These are phyloP conservation scores for Phytophthora pisi DNA, from an alignment of 352 stramenopile species.

Conservation along the genomic window DNA sequence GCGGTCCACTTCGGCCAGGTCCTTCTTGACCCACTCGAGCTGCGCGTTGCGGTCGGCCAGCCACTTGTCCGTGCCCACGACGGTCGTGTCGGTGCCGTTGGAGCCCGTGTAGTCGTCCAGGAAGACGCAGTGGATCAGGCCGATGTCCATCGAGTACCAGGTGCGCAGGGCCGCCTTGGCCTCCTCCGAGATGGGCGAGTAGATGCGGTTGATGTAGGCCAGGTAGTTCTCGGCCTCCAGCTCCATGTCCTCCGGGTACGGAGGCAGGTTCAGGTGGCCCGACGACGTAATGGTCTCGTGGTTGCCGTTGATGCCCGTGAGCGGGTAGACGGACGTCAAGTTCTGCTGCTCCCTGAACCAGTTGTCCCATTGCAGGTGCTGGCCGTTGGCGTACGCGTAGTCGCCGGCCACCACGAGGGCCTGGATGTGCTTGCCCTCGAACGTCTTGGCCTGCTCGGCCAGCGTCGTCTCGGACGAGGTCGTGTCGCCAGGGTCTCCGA, in stretches of 20 bases:
- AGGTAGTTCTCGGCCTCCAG: constrained; percentile 47
- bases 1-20: constrained; percentile 70
- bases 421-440: constrained; percentile 48
- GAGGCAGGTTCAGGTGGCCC: constrained; percentile 47
- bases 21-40: constrained; percentile 65
- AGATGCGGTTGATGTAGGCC: constrained; percentile 55
- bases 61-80: constrained; percentile 51
- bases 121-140: constrained; percentile 58
- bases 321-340: constrained; percentile 48
- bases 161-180: constrained; percentile 39
- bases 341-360: constrained; percentile 65
- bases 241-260: constrained; percentile 45
- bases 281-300: constrained; percentile 61
- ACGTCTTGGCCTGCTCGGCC: constrained; percentile 36
- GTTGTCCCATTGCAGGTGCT: constrained; percentile 73
- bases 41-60: constrained; percentile 41
- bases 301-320: constrained; percentile 65
- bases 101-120: constrained; percentile 70
- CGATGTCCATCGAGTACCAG: constrained; percentile 65
- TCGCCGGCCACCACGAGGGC: constrained; percentile 62
- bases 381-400: constrained; percentile 71
- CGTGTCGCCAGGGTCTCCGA: constrained; percentile 50
- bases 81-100: constrained; percentile 31
- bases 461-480: constrained; percentile 44
- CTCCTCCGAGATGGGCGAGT: constrained; percentile 52